Conservation (phyloP, 2,329 filamentous ascomycete species). For the Sphaceloma murrayae region DNA sequence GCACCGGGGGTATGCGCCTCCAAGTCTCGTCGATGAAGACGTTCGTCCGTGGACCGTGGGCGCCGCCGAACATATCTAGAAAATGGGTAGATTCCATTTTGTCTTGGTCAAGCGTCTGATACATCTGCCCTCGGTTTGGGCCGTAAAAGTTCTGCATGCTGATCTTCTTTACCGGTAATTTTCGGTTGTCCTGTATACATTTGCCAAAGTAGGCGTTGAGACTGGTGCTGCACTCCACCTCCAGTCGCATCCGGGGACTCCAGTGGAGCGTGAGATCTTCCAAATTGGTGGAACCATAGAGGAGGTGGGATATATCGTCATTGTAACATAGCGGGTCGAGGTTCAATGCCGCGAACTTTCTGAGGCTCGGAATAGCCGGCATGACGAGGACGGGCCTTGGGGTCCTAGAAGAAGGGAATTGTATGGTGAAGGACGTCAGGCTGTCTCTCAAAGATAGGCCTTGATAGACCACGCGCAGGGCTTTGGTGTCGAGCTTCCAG, state of each 20-base stretch:
- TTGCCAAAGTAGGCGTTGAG: conserved; percentile 49
- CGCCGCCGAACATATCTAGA: conserved; percentile 43
- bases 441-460: conserved; percentile 43
- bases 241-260: conserved; percentile 51
- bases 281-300: conserved; percentile 46
- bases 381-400: conserved; percentile 49
- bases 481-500: conserved; percentile 54
- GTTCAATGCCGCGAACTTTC: conserved; percentile 45
- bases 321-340: conserved; percentile 57
- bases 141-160: conserved; percentile 51
- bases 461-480: conserved; percentile 49
- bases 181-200: conserved; percentile 39
- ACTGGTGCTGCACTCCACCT: conserved; percentile 48
- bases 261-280: conserved; percentile 50
- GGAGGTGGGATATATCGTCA: conserved; percentile 50
- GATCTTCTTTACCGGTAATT: conserved; percentile 41
- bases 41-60: conserved; percentile 31
- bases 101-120: conserved; percentile 34
- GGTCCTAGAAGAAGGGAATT: conserved; percentile 47
- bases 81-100: conserved; percentile 42
- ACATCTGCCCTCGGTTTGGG: conserved; percentile 40
- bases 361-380: conserved; percentile 48
- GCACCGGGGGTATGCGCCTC: conserved; percentile 31
- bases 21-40: conserved; percentile 50
- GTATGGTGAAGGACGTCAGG: conserved; percentile 46